Conservation (phyloP, 768 basidiomycete genomes). For the Serendipita sp. region DNA sequence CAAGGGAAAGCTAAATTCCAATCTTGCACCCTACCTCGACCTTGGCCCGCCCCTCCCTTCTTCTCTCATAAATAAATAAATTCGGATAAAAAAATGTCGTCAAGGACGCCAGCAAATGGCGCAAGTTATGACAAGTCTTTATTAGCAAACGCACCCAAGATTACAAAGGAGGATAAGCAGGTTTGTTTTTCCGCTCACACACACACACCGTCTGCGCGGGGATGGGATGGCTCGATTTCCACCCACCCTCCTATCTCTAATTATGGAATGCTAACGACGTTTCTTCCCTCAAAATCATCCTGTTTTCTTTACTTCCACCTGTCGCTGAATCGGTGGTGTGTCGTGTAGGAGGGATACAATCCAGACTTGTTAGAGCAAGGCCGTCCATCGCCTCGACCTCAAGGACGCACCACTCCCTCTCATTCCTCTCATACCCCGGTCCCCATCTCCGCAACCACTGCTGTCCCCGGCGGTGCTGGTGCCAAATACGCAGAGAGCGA, state of each 20-base stretch:
- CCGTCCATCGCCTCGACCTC: background rate
- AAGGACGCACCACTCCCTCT: background rate
- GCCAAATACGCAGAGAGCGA: background rate
- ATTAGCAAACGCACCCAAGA: background rate
- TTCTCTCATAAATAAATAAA: background rate
- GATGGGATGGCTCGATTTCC: too few species aligned
- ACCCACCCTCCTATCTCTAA: too few species aligned
- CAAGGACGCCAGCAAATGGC: background rate
- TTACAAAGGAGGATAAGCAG: slow-evolving; percentile 1
- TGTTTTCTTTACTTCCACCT: background rate
- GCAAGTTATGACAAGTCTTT: background rate
- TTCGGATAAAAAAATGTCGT: background rate
- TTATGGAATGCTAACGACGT: too few species aligned
- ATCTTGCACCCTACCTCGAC: background rate
- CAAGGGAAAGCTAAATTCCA: background rate
- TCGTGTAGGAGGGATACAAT: background rate
- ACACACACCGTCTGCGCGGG: too few species aligned
- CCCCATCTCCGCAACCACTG: too few species aligned
- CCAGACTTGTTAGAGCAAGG: background rate
- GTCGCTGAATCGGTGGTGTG: background rate
- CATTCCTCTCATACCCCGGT: too few species aligned
- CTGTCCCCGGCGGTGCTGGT: background rate
- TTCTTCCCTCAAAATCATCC: background rate
- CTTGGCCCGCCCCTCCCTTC: background rate
- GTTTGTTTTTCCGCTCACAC: background rate